phyloP scores from a whole-genome alignment of 352 stramenopile species.

The Globisporangium heterothallicum region DNA sequence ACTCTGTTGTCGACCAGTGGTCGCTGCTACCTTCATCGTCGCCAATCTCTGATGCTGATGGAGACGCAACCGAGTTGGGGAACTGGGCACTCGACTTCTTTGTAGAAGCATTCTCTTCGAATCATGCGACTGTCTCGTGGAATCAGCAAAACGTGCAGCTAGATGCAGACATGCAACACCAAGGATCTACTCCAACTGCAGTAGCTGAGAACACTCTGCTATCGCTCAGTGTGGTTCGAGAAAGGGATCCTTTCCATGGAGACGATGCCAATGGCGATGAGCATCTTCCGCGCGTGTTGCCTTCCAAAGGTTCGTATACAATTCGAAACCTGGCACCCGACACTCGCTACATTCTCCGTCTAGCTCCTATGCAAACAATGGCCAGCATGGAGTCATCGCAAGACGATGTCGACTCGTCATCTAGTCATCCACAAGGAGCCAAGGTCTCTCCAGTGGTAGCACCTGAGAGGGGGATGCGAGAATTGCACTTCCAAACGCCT shows the following conservation, averaged over 20 bases:
- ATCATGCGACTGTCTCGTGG: constrained; percentile 29
- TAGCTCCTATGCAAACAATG: constrained; percentile 16
- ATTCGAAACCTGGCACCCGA: constrained; percentile 38
- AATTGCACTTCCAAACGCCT: constrained; percentile 44
- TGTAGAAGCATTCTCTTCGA: constrained; percentile 27
- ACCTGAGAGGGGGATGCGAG: background rate
- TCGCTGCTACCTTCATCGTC: background rate
- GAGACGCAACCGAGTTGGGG: background rate
- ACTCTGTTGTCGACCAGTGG: constrained; percentile 3
- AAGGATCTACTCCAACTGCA: background rate
- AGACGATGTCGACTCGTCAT: background rate
- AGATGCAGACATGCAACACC: background rate
- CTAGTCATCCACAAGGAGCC: background rate
- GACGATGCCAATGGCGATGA: background rate
- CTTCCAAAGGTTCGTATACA: constrained; percentile 31
- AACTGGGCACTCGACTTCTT: background rate
- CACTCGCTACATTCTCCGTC: constrained; percentile 34
- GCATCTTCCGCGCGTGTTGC: constrained; percentile 15
- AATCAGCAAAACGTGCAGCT: background rate
- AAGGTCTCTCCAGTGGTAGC: background rate
- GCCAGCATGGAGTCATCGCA: constrained; percentile 4
- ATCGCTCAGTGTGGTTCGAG: constrained; percentile 3
- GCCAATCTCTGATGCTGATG: background rate
- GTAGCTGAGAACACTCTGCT: constrained; percentile 5
- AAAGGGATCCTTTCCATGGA: background rate